A percentile compares a stretch with the other conserved stretches of the same genome.
phyloP scores from a whole-genome alignment of 495 filamentous ascomycete species.

The Penicillium mononematosum region DNA sequence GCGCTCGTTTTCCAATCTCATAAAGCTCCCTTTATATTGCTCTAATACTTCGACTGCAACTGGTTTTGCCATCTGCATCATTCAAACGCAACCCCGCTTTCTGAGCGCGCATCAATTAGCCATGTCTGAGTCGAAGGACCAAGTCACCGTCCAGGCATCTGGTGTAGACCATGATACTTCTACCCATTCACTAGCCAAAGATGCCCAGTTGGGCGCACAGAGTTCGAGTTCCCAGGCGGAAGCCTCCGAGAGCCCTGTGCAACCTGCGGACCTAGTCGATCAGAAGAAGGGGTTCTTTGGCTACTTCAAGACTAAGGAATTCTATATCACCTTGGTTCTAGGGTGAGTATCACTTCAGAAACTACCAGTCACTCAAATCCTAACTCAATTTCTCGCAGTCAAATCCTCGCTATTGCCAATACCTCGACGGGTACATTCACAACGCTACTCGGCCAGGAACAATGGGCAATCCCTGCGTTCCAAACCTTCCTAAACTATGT shows the following conservation, averaged over 20 bases:
- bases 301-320: constrained; percentile 80
- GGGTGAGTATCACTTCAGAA: constrained; percentile 51
- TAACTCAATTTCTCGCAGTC: constrained; percentile 45
- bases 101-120: not conserved
- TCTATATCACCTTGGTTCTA: constrained; percentile 76
- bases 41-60: constrained; percentile 8
- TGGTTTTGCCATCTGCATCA: constrained; percentile 7
- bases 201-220: constrained; percentile 25
- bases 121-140: constrained; percentile 35
- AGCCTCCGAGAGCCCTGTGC: constrained; percentile 16
- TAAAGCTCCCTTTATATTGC: constrained; percentile 42
- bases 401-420: constrained; percentile 83
- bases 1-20: constrained; percentile 45
- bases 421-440: constrained; percentile 88
- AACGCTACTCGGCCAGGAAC: constrained; percentile 61
- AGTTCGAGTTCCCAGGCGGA: constrained; percentile 12
- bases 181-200: constrained; percentile 24
- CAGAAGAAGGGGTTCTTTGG: constrained; percentile 65
- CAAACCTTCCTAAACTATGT: constrained; percentile 95
- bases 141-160: constrained; percentile 28
- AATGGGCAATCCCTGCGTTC: constrained; percentile 91
- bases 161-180: not conserved
- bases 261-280: constrained; percentile 39
- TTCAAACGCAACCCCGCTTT: constrained; percentile 12
- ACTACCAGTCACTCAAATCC: not conserved